A percentile compares a stretch with the other conserved stretches of the same genome.
phyloP scores from a whole-genome alignment of 1,284 basidiomycete species.

The Lentinula novae-zelandiae region DNA sequence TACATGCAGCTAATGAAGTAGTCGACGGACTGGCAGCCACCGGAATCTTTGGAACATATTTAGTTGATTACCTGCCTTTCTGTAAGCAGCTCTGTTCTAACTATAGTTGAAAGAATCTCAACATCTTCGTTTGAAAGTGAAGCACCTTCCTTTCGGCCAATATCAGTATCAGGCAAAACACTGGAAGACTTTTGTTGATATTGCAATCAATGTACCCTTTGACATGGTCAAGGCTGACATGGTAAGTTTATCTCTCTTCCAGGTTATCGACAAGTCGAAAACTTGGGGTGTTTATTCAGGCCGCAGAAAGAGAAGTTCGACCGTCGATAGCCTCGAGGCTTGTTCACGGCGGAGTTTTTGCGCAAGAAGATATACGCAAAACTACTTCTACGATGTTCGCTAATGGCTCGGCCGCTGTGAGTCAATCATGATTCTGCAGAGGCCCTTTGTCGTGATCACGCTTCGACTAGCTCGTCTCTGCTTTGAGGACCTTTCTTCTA shows the following conservation, averaged over 20 bases:
- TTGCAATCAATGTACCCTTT: conserved; percentile 15
- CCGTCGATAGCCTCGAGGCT: conserved; percentile 10
- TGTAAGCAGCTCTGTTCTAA: conserved; percentile 3
- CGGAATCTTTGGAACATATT: conserved; percentile 20
- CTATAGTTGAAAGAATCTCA: background rate
- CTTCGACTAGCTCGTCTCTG: conserved; percentile 12
- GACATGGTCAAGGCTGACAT: conserved; percentile 7
- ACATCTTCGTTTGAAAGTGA: conserved; percentile 1
- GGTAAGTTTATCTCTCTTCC: background rate
- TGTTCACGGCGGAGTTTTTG: conserved; percentile 2
- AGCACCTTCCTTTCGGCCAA: conserved; percentile 10
- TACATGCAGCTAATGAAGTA: conserved; percentile 19
- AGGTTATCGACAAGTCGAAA: too few species aligned
- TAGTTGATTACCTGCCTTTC: conserved; percentile 17
- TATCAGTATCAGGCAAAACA: conserved; percentile 9
- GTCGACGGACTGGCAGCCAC: conserved; percentile 19
- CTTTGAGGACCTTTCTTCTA: conserved; percentile 14
- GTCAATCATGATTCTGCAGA: background rate
- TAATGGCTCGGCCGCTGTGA: conserved; percentile 17
- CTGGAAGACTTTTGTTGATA: conserved; percentile 13
- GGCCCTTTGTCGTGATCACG: background rate
- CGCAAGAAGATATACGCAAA: conserved; percentile 9
- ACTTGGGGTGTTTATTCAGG: background rate
- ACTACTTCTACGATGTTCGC: conserved; percentile 15
- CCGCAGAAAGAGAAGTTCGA: background rate